Conservation (phyloP, 2,329 filamentous ascomycete genomes). For the Hypoxylon sp. region DNA sequence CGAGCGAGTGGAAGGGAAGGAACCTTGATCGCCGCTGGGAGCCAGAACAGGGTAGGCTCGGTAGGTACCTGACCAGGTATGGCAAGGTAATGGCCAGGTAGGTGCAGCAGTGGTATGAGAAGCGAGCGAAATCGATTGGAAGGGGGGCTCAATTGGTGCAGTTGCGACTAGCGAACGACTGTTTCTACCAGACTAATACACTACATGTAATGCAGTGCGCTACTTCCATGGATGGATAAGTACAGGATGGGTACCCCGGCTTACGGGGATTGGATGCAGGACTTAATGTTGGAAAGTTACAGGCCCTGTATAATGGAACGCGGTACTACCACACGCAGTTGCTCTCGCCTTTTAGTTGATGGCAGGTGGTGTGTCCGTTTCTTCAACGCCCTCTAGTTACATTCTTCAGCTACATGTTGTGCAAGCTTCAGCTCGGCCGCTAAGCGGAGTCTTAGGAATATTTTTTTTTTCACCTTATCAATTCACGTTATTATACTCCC, state of each 20-base stretch:
- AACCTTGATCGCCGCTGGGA: constrained; percentile 35
- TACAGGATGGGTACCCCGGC: background rate
- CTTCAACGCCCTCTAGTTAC: background rate
- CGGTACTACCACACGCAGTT: constrained; percentile 19
- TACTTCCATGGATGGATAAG: background rate
- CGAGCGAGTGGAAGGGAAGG: constrained; percentile 21
- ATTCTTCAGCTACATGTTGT: constrained; percentile 12
- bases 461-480: background rate
- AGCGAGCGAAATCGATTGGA: constrained; percentile 32
- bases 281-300: constrained; percentile 8
- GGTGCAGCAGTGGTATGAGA: constrained; percentile 21
- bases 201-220: background rate
- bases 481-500: background rate
- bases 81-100: constrained; percentile 1
- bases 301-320: constrained; percentile 21
- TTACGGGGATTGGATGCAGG: background rate
- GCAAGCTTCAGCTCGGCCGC: constrained; percentile 20
- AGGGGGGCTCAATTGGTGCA: constrained; percentile 31
- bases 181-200: too few relatives aligned
- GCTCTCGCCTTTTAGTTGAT: constrained; percentile 2
- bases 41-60: constrained; percentile 25
- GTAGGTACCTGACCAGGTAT: constrained; percentile 27
- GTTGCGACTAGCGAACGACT: constrained; percentile 22
- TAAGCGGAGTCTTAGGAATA: background rate
- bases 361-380: background rate